These are phyloP conservation scores for Aspergillus bridgeri DNA, from an alignment of 495 filamentous ascomycete genomes.

Conservation along the genomic window DNA sequence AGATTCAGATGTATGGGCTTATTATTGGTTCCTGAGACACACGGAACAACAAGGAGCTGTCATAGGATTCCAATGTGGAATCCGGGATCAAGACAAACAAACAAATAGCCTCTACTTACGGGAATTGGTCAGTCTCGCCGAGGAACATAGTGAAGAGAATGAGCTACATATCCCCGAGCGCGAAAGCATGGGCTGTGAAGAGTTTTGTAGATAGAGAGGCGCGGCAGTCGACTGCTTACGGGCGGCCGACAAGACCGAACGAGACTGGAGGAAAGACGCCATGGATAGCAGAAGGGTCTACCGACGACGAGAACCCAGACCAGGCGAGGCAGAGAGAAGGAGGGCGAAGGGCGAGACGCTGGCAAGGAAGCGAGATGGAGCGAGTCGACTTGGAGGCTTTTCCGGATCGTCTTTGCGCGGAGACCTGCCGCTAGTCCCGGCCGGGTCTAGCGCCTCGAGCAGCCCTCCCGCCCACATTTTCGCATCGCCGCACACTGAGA, in stretches of 20 bases:
- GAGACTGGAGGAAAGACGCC: constrained; percentile 36
- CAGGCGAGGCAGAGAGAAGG: not conserved
- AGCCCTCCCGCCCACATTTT: constrained; percentile 46
- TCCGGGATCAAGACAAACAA: not conserved
- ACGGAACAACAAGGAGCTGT: not conserved
- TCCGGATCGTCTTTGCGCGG: constrained; percentile 27
- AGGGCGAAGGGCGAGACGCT: constrained; percentile 4
- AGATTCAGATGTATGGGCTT: not conserved
- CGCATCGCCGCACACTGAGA: constrained; percentile 29
- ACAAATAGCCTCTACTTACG: constrained; percentile 27
- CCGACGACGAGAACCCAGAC: no score
- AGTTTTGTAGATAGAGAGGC: constrained; percentile 23
- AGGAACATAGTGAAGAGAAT: constrained; percentile 31
- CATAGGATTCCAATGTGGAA: not conserved
- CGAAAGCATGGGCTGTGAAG: constrained; percentile 30
- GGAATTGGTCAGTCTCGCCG: constrained; percentile 25
- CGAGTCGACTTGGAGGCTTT: constrained; percentile 7
- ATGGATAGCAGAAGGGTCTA: constrained; percentile 17
- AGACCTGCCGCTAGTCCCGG: constrained; percentile 24
- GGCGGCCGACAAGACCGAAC: constrained; percentile 32
- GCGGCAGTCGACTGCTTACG: constrained; percentile 34
- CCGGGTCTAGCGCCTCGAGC: constrained; percentile 32
- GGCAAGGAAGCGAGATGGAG: constrained; percentile 7
- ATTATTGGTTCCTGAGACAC: not conserved
- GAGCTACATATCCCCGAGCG: constrained; percentile 32